Evolutionary conservation across 345 rosid species (phyloP).

Genomic region (Adansonia digitata): DNA sequence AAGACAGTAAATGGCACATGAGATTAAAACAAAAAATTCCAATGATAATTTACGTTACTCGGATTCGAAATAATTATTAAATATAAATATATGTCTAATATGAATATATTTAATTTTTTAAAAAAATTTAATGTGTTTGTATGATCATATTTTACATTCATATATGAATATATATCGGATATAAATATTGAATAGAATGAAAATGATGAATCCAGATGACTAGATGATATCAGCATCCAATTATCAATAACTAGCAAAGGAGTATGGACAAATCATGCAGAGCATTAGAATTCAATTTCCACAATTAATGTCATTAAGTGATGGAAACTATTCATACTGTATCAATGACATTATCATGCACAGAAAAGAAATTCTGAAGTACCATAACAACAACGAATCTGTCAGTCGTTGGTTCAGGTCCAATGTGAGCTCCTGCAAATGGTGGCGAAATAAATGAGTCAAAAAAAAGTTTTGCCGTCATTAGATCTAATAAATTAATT

Average conservation of each 20-base stretch:
- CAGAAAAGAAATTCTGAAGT: conserved; percentile 21
- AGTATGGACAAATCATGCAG: background rate
- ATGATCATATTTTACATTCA: background rate
- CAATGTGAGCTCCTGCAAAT: conserved; percentile 87
- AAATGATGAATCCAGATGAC: background rate
- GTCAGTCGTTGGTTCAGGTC: conserved; percentile 98
- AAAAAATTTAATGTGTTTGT: too few species aligned
- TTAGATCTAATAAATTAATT: too few species aligned
- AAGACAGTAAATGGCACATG: conserved; percentile 11
- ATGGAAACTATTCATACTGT: background rate
- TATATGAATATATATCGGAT: background rate
- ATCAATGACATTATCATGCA: background rate
- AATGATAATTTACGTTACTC: background rate
- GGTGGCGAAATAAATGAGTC: background rate
- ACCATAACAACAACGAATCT: conserved; percentile 98
- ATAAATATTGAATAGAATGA: background rate
- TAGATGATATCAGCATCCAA: background rate
- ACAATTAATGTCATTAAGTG: background rate
- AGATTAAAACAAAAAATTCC: background rate
- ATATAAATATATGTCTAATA: background rate
- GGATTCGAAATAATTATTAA: background rate
- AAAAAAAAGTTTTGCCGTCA: background rate
- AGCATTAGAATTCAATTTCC: background rate
- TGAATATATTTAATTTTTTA: background rate
- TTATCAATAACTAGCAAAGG: background rate